Conservation (phyloP, 2,329 filamentous ascomycete species). For the Anthostomella pinea region DNA sequence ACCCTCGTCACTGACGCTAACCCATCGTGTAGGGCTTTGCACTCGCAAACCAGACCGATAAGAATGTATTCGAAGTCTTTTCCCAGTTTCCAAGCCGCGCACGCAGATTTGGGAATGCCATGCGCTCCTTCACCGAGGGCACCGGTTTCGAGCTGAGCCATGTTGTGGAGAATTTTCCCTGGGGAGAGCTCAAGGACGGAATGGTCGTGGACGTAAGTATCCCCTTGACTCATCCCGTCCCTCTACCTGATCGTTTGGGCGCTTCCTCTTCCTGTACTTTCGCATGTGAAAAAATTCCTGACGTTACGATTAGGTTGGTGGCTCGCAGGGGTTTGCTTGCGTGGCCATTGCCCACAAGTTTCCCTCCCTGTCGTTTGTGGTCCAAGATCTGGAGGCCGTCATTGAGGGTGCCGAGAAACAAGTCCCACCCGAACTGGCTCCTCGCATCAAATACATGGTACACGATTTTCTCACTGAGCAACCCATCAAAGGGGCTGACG, state of each 20-base stretch:
- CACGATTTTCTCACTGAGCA: conserved; percentile 12
- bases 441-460: conserved; percentile 8
- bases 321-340: conserved; percentile 14
- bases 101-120: conserved; percentile 20
- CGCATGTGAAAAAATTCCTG: neutral
- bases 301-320: conserved; percentile 13
- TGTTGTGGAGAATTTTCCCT: conserved; percentile 16
- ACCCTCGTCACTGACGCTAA: no score
- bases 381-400: conserved; percentile 29
- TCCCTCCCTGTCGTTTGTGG: conserved; percentile 13
- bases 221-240: neutral
- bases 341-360: conserved; percentile 12
- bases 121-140: conserved; percentile 18
- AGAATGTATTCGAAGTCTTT: conserved; percentile 19
- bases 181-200: conserved; percentile 10
- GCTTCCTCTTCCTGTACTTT: neutral
- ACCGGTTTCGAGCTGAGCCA: conserved; percentile 16
- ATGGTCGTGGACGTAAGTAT: conserved; percentile 18
- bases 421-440: conserved; percentile 1
- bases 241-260: neutral
- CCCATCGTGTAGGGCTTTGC: conserved; percentile 15
- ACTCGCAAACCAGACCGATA: conserved; percentile 17
- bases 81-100: conserved; percentile 18
- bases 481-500: conserved; percentile 7
- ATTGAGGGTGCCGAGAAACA: conserved; percentile 8